Base-by-base conservation (phyloP, 306 rosid species). In the Oxytropis ochrocephala region DNA sequence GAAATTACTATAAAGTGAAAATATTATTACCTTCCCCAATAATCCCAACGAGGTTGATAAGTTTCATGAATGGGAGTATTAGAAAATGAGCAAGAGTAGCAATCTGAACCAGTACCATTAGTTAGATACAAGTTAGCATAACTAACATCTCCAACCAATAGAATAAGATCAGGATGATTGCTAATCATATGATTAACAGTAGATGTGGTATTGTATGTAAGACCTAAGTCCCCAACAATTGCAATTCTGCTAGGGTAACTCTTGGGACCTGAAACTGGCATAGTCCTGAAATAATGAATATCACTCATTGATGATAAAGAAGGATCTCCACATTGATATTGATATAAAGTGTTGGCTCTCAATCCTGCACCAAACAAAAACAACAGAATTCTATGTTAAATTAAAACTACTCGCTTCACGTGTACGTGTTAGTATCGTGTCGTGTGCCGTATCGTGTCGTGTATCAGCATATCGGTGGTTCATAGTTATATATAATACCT, bases 11-110 rank as follows among this genome's bases (percentile, higher is more conserved):
- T 7, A 27, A 42, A 27, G 54, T 74, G 0, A 39, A 62, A 42
- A 12, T 8, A 29, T 57, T 8, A 29, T 57, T 57, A 88, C 96
- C 97, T 93, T 84, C 97, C 97, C 98, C 98, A 93, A 32, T 83
- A 90, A 81, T 93, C 97, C 97, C 98, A 93, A 38, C 98, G 96
- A 49, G 98, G 96, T 74, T 88, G 98, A 53, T 93, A 93, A n/a
- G 96, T 93, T 82, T 90, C 91, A 7, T 84, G 86, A 74, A 85
- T 85, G 12, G 96, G 96, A 75, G 97, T 82, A 24, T 92, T 10
- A 12, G 86, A 11, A 79, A 92, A 92, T 7, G 96, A 66, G 81
- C 96, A 89, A 51, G 87, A 80, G 80, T 85, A 89, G 79, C 97
- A 88, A 56, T 81, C 79, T 8, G 89, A 70, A 9, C 87, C 90